phyloP scores from a whole-genome alignment of 1,139 yeast species.

The Starmera stellimalicola region DNA sequence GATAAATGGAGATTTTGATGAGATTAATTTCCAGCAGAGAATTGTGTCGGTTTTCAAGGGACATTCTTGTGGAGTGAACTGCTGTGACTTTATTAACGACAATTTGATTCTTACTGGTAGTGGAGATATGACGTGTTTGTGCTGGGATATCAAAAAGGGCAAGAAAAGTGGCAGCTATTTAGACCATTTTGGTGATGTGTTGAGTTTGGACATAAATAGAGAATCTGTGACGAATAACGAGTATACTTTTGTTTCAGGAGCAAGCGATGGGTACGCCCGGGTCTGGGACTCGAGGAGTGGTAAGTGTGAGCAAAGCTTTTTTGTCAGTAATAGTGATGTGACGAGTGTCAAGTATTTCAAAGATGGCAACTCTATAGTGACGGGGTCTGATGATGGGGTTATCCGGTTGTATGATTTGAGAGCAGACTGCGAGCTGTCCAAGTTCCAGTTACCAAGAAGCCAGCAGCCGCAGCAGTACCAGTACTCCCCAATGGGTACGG shows the following conservation, averaged over 20 bases:
- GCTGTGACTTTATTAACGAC: slow-evolving; percentile 54
- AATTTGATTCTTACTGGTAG: slow-evolving; percentile 58
- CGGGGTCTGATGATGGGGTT: slow-evolving; percentile 76
- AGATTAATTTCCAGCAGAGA: slow-evolving; percentile 30
- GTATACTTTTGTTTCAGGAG: slow-evolving; percentile 53
- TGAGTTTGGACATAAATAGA: slow-evolving; percentile 35
- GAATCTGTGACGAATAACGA: slow-evolving; percentile 12
- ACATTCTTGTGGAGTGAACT: slow-evolving; percentile 77
- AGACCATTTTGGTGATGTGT: slow-evolving; percentile 78
- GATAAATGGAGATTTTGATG: slow-evolving; percentile 22
- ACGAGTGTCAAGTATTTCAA: slow-evolving; percentile 61
- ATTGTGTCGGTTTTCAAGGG: slow-evolving; percentile 55
- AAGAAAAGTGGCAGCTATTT: slow-evolving; percentile 44
- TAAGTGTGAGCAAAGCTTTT: slow-evolving; percentile 48
- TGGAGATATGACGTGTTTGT: slow-evolving; percentile 73
- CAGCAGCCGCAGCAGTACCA: slow-evolving; percentile 2
- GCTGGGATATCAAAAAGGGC: slow-evolving; percentile 73
- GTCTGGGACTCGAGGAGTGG: slow-evolving; percentile 62
- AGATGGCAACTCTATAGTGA: slow-evolving; percentile 55
- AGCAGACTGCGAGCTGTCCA: slow-evolving; percentile 60
- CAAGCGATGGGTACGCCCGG: slow-evolving; percentile 65
- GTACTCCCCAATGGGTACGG: too few species aligned
- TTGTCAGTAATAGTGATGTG: slow-evolving; percentile 57
- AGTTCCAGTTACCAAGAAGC: slow-evolving; percentile 32
- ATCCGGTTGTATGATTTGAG: slow-evolving; percentile 70